Base-by-base conservation (phyloP, 176 grass and related monocot genomes). In the Zizania latifolia region DNA sequence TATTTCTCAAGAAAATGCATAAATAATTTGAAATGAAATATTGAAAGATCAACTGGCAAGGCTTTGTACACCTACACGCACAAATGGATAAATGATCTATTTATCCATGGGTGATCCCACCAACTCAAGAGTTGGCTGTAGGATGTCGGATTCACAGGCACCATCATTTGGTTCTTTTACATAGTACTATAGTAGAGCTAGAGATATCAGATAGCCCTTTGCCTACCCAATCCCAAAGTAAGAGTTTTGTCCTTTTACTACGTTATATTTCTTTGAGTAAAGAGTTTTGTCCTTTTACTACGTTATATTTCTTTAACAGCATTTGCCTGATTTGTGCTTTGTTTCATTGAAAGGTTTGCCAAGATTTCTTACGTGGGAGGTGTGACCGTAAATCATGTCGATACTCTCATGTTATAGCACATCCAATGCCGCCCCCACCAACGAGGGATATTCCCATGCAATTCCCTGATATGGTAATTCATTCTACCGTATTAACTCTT, bases 331-430 rank as follows among this genome's bases (percentile, higher is more conserved):
- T 74, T 60, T 61, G n/a, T n/a, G n/a, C n/a, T 7, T 23, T 54
- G 11, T 77, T 60, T 85, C 35, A 9, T 74, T 62, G 15, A 36
- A 58, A 92, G 89, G 86, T 71, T 82, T 92, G 85, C 78, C 89
- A 92, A 85, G 86, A 92, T 82, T 92, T 92, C 59, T 78, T 92
- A 77, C 81, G 61, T 82, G 89, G 89, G 71, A 84, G 78, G 24
- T 92, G 89, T 57, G 82, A 85, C 8, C 89, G 89, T 63, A 89
- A 75, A 74, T 78, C 89, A 70, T 92, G 85, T 75, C 60, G 89
- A 36, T 92, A 88, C 70, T 88, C 85, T 82, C 89, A 92, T 79
- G 59, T 35, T 44, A 75, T 68, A 48, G 46, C 85, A 27, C 82
- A 78, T 44, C 70, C 81, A 27, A 51, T 88, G 74, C 68, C 85